Evolutionary conservation across 2,329 filamentous ascomycete genomes (phyloP).

Genomic region (Emmonsia crescens): DNA sequence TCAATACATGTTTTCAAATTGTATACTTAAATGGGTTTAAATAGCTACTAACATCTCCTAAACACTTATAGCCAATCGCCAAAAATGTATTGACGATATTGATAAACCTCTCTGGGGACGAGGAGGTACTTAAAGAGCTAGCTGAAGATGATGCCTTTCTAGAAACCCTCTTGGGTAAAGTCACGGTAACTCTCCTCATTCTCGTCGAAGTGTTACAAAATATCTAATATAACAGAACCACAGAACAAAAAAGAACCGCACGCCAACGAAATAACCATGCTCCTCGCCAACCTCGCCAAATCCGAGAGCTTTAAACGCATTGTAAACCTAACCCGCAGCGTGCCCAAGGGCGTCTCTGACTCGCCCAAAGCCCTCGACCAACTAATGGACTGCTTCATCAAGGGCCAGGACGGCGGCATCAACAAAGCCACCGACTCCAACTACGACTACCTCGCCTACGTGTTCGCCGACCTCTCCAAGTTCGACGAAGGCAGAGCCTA

Average conservation of each 20-base stretch:
- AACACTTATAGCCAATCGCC: slow-evolving; percentile 58
- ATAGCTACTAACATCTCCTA: slow-evolving; percentile 2
- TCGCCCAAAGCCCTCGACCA: slow-evolving; percentile 74
- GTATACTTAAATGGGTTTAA: neutral
- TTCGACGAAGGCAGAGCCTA: slow-evolving; percentile 63
- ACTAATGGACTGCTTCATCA: slow-evolving; percentile 90
- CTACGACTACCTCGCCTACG: slow-evolving; percentile 87
- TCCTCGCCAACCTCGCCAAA: slow-evolving; percentile 85
- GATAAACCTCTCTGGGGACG: slow-evolving; percentile 80
- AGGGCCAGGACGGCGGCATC: slow-evolving; percentile 69
- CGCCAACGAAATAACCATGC: slow-evolving; percentile 78
- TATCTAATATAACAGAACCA: neutral
- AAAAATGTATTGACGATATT: slow-evolving; percentile 69
- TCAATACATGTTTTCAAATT: neutral
- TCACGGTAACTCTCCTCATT: slow-evolving; percentile 47
- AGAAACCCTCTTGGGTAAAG: slow-evolving; percentile 57
- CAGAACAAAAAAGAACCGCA: slow-evolving; percentile 56
- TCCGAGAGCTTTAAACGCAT: slow-evolving; percentile 61
- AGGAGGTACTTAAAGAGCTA: slow-evolving; percentile 60
- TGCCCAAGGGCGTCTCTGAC: slow-evolving; percentile 59
- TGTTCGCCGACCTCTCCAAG: slow-evolving; percentile 87
- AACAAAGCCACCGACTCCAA: slow-evolving; percentile 53
- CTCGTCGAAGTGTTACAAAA: neutral
- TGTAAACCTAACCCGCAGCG: slow-evolving; percentile 54
- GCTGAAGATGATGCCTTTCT: slow-evolving; percentile 73